Base-by-base conservation (phyloP, 495 filamentous ascomycete species). In the Neurospora sp. region DNA sequence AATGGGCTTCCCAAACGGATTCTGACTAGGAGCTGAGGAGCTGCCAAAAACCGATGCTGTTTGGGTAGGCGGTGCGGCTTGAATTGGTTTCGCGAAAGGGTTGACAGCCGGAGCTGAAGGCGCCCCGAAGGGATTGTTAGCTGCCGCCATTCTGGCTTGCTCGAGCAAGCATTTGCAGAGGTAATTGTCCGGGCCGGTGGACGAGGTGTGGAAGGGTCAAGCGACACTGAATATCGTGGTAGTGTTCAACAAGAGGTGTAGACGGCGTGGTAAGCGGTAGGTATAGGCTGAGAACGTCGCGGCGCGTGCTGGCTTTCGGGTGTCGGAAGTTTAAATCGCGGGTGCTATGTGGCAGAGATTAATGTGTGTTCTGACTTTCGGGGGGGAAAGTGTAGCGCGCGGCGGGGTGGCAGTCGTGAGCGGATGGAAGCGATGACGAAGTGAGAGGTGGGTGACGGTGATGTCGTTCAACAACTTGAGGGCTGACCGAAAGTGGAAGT, bases 51-150 rank as follows among this genome's bases (percentile, higher is more conserved):
- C 71, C 2, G 74, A 75, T 4, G 42, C 62, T 11, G 70, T 39
- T 40, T 71, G 70, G 70, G 62, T 3, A 20, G 46, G 31, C 4
- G 39, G 74, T 46, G 48, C 39, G 44, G 69, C 46, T 18, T 71
- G 54, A 23, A 35, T 35, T 20, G 71, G 74, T 31, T 69, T 70
- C 7, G 69, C 74, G 54, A 77, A 77, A 10, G 75, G 74, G 70
- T 73, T 76, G 40, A n/a, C 62, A 46, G 46, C 54, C n/a, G 71
- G 69, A 27, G 71, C 69, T 6, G 59, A 69, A 39, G 75, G 76
- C 48, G 72, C 70, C 73, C 78, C 78, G 77, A 80, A 80, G 73
- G 77, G 74, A 71, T 79, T 78, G 71, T 75, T 77, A 74, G 72
- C 72, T 74, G 74, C 76, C 74, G 76, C 75, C 71, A 72, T 74